phyloP scores from a whole-genome alignment of 139 green algal genomes.

The Chlamydomonas eustigma region DNA sequence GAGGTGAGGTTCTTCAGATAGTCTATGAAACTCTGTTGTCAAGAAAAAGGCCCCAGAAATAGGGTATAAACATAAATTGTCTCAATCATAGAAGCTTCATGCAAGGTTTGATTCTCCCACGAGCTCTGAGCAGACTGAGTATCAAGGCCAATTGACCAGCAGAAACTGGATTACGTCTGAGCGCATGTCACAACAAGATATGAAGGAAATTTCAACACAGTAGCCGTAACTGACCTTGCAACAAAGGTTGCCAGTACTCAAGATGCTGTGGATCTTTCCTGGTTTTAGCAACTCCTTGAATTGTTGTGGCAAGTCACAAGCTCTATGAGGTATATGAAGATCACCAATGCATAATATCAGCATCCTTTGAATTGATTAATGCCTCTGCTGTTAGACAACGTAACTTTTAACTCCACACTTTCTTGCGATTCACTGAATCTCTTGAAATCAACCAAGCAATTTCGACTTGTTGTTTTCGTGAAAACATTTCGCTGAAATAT shows the following conservation, averaged over 20 bases:
- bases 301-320: conserved; percentile 77
- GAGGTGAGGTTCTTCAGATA: conserved; percentile 68
- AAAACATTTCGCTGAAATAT: neutral
- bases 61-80: neutral
- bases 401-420: neutral
- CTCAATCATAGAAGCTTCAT: no score
- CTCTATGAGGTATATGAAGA: conserved; percentile 85
- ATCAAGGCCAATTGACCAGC: no score
- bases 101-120: no score
- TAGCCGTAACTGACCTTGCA: conserved; percentile 64
- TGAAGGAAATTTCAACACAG: no score
- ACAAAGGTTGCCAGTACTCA: conserved; percentile 90
- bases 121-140: no score
- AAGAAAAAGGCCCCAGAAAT: neutral
- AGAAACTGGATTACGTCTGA: no score
- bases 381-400: neutral
- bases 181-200: no score
- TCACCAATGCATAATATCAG: conserved; percentile 91
- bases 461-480: neutral
- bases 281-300: conserved; percentile 91
- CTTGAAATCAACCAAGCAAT: neutral
- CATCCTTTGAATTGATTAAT: no score
- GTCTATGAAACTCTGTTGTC: conserved; percentile 77
- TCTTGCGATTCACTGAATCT: neutral
- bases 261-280: conserved; percentile 88